phyloP scores from a whole-genome alignment of 257 asterid genomes.

The Verbena officinalis region DNA sequence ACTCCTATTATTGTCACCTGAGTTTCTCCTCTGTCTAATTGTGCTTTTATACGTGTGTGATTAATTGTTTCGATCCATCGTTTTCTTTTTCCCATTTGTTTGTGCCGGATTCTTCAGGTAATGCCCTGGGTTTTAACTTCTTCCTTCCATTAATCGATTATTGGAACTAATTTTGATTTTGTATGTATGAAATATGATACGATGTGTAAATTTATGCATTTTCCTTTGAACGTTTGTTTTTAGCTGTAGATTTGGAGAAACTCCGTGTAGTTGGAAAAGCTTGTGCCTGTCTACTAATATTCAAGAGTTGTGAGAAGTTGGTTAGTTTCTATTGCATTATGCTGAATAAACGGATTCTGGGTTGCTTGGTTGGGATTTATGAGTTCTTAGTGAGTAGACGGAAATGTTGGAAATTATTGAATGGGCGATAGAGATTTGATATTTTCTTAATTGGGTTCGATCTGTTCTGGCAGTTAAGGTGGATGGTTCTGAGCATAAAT shows the following conservation, averaged over 20 bases:
- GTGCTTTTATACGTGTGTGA: background rate
- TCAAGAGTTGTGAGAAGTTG: constrained; percentile 15
- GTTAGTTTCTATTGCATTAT: constrained; percentile 5
- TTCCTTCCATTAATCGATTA: background rate
- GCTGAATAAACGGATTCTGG: constrained; percentile 22
- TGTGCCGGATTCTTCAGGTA: constrained; percentile 40
- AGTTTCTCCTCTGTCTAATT: background rate
- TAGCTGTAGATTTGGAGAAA: constrained; percentile 31
- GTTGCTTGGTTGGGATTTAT: constrained; percentile 8
- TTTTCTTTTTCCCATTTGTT: constrained; percentile 21
- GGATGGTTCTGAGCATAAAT: constrained; percentile 19
- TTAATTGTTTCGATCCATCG: constrained; percentile 29
- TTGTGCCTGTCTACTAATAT: background rate
- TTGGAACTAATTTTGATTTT: background rate
- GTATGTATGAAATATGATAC: background rate
- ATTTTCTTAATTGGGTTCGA: constrained; percentile 30
- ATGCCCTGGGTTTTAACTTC: constrained; percentile 13
- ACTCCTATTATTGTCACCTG: constrained; percentile 18
- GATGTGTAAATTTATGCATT: background rate
- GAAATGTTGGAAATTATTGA: constrained; percentile 15
- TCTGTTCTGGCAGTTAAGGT: constrained; percentile 18
- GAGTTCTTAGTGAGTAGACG: constrained; percentile 10
- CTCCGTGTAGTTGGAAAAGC: constrained; percentile 25
- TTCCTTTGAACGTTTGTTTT: constrained; percentile 15
- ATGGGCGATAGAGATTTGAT: constrained; percentile 23